Evolutionary conservation across 2,329 filamentous ascomycete genomes (phyloP), one percentile per base, ranked within the genome.

Genomic region (Exophiala alcalophila): DNA sequence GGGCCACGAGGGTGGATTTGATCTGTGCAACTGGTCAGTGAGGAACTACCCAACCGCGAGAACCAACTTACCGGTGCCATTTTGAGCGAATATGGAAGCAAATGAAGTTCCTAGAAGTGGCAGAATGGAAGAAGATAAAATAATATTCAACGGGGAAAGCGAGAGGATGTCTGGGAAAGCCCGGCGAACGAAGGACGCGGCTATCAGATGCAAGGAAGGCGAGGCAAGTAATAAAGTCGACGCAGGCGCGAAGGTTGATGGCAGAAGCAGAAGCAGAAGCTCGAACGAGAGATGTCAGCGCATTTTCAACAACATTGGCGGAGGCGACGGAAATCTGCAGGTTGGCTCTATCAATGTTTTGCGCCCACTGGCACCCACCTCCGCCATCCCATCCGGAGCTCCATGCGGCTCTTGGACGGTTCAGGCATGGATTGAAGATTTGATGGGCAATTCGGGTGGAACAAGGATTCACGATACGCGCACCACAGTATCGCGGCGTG

Each of bases 1-100:
- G 55, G 31, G 55, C 60, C 55, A 57, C 23, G 4, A 50, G 20
- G 18, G 43, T 15, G 32, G 44, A 20, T 31, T 49, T 47, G 42
- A 56, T 37, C 55, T 56, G 42, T 24, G 3, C 16, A 26, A 23
- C 15, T 9, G 4, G 36, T 55, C 37, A 53, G 42, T 18, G 16
- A 11, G 15, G 18, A 20, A 5, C 10, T 19, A n/a, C 18, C 7
- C 5, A 30, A 11, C 9, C 10, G 18, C 15, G 15, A 2, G 12
- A 15, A 23, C 4, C 10, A 18, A 19, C 39, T 33, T 39, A 55
- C 53, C 46, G 45, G 47, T 20, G 47, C 48, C 53, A 55, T 55
- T 10, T 39, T 40, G 32, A 32, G 10, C 9, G 39, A 21, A 9
- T 15, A 15, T 10, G 30, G 16, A 19, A 35, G 29, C 14, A 37